A percentile compares a stretch with the other conserved stretches of the same genome.
phyloP scores from a whole-genome alignment of 805 yeast species.

The Wickerhamiella alocasiicola region DNA sequence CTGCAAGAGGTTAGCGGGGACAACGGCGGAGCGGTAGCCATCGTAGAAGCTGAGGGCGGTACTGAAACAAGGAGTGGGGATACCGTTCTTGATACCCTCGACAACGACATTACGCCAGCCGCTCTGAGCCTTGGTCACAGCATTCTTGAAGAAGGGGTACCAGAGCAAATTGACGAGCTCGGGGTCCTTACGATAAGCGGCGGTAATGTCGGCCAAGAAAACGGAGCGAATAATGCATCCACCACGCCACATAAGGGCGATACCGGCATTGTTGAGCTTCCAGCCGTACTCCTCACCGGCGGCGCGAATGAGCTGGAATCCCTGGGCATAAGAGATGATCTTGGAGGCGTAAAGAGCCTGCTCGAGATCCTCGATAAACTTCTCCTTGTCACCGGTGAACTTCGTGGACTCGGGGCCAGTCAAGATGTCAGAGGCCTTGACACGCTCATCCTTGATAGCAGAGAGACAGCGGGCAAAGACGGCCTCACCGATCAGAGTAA shows the following conservation, averaged over 20 bases:
- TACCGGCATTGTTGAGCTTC: conserved; percentile 96
- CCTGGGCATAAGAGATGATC: conserved; percentile 97
- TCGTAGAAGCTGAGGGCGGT: conserved; percentile 97
- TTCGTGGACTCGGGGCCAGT: conserved; percentile 64
- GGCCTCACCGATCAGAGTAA: conserved; percentile 96
- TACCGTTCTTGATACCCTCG: conserved; percentile 69
- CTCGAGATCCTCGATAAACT: conserved; percentile 85
- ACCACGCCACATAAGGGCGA: conserved; percentile 99
- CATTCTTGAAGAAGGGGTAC: conserved; percentile 87
- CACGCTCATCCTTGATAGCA: conserved; percentile 84
- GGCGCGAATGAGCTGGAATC: conserved; percentile 97
- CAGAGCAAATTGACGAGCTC: conserved; percentile 89
- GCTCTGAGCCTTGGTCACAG: conserved; percentile 82
- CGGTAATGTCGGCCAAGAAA: conserved; percentile 91
- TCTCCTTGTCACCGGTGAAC: conserved; percentile 61
- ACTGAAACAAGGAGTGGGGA: conserved; percentile 95
- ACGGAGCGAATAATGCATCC: conserved; percentile 99
- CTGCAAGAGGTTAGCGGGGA: conserved; percentile 96
- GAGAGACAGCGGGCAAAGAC: conserved; percentile 94
- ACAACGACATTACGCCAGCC: conserved; percentile 90
- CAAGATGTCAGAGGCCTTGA: conserved; percentile 64
- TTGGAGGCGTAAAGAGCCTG: conserved; percentile 98
- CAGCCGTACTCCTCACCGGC: conserved; percentile 95
- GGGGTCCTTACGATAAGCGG: conserved; percentile 90
- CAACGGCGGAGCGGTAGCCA: conserved; percentile 90